Percentiles rank a stretch among this genome's conserved stretches.
phyloP scores from a whole-genome alignment of 208 protist species.

The Balamuthia mandrillaris region DNA sequence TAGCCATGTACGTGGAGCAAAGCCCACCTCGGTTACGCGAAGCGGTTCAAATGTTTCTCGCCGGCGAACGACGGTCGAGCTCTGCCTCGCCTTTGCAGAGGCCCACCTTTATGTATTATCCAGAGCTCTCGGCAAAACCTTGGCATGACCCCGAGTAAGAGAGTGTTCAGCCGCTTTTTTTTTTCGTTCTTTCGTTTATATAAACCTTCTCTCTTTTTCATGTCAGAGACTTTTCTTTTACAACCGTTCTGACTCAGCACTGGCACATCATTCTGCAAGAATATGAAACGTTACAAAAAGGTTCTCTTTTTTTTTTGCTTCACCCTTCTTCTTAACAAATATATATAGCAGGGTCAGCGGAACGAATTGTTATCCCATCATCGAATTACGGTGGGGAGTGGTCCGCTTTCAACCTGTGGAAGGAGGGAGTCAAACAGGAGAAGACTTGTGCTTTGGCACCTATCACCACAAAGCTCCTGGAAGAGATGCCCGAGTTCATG shows the following conservation, averaged over 20 bases:
- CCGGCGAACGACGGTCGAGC: neutral
- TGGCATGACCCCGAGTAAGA: constrained; percentile 35
- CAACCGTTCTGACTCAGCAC: too few relatives aligned
- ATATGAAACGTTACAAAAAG: too few relatives aligned
- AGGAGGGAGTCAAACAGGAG: constrained; percentile 14
- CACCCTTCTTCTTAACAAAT: too few relatives aligned
- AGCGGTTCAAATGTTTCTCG: neutral
- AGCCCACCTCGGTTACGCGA: neutral
- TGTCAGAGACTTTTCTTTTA: too few relatives aligned
- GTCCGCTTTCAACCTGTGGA: constrained; percentile 12
- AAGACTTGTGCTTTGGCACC: constrained; percentile 10
- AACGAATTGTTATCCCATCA: too few relatives aligned
- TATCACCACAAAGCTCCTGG: neutral
- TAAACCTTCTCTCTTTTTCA: too few relatives aligned
- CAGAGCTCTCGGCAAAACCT: neutral
- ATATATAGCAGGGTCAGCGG: too few relatives aligned
- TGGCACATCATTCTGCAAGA: too few relatives aligned
- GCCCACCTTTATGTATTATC: constrained; percentile 19
- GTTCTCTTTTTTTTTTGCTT: too few relatives aligned
- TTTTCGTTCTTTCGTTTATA: too few relatives aligned
- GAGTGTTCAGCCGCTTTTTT: too few relatives aligned
- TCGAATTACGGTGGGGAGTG: constrained; percentile 17
- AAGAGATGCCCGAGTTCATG: constrained; percentile 16
- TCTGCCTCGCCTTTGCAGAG: neutral
- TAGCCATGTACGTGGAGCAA: too few relatives aligned